These are phyloP conservation scores for Suhomyces kilbournensis DNA, from an alignment of 805 yeast species.

Conservation along the genomic window DNA sequence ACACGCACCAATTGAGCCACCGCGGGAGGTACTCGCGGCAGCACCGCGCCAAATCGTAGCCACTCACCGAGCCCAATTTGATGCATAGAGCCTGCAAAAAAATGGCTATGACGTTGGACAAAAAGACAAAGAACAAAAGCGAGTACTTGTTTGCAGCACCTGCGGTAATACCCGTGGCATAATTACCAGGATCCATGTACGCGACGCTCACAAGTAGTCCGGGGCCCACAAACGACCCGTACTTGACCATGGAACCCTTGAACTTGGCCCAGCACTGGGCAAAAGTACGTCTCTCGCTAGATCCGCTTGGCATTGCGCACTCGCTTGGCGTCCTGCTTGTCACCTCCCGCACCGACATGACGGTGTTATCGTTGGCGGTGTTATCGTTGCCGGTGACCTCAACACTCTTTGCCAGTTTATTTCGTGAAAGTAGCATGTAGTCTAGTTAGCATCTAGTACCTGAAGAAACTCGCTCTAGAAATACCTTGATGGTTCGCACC, in stretches of 20 bases:
- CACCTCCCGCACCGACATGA: not conserved
- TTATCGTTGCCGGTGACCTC: too few species aligned
- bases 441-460: too few species aligned
- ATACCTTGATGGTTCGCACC: too few species aligned
- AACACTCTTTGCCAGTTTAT: too few species aligned
- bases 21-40: conserved; percentile 40
- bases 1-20: conserved; percentile 36
- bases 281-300: too few species aligned
- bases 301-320: too few species aligned
- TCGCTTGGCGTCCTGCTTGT: not conserved
- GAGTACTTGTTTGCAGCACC: conserved; percentile 46
- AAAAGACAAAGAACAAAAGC: conserved; percentile 40
- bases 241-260: conserved; percentile 21
- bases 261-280: not conserved
- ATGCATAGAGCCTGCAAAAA: conserved; percentile 45
- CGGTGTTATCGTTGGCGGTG: too few species aligned
- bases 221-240: conserved; percentile 44
- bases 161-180: conserved; percentile 47
- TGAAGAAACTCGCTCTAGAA: too few species aligned
- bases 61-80: conserved; percentile 49
- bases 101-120: conserved; percentile 46
- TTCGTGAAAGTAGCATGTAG: too few species aligned
- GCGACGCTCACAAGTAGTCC: conserved; percentile 49
- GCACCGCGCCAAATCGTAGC: conserved; percentile 45
- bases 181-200: conserved; percentile 54